Evolutionary conservation across 2,329 filamentous ascomycete genomes (phyloP), one percentile per base, ranked within the genome.

Genomic region (Alternaria solani): DNA sequence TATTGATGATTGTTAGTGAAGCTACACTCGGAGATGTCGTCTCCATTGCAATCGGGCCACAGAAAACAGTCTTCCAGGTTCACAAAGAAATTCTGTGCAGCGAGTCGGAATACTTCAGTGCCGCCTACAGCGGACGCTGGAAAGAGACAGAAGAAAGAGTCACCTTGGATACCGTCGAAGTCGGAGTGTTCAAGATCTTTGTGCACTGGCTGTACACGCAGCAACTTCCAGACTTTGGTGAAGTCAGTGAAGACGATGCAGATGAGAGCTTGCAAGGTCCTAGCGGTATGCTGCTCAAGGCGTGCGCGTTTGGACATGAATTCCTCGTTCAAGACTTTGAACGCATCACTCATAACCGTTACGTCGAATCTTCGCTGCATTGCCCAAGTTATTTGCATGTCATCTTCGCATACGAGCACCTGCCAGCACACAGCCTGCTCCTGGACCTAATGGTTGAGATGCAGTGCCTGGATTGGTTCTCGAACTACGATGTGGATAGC

Each of bases 161-260:
- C 0, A 23, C 30, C 2, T n/a, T 57, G 0, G 48, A 44, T 1
- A 28, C 52, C 2, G 20, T 52, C 25, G 47, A 57, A 9, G 23
- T 41, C 14, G n/a, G 11, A 1, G 25, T 57, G 2, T 57, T 57
- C 7, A 52, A 46, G 2, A 0, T 46, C 3, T 57, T 52, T 1
- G 30, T 46, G 1, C 47, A 57, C 14, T 57, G 55, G 55, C 20
- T 57, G 0, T 57, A 57, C 25, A 36, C 1, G 5, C 32, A 36
- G 32, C 12, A 36, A 14, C 4, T 12, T 14, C 9, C 30, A 5
- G 9, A 2, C 11, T 11, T 2, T 9, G 30, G 12, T 11, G 30
- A 11, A 5, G 30, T 14, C 8, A 9, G 2, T 32, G 2, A 14
- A 11, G 8, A 32, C 9, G 2, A 3, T 12, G 9, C 2, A 11